These are phyloP conservation scores for Gonium pectorale DNA, from an alignment of 139 green algal genomes.

Conservation along the genomic window DNA sequence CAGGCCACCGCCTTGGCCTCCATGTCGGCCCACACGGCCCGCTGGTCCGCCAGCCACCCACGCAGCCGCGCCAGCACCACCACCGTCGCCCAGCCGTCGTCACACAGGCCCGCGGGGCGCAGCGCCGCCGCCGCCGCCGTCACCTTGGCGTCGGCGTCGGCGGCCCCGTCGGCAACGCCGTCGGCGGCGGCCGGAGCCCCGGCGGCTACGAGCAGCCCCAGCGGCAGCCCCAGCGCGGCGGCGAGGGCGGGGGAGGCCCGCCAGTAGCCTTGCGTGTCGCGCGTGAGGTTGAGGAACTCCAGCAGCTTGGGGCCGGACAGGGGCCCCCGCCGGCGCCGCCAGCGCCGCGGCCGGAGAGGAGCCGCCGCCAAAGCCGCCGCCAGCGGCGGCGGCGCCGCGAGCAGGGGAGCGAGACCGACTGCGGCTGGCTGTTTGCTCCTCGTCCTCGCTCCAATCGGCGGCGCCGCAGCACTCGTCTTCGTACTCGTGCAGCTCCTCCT, in stretches of 20 bases:
- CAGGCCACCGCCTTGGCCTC: slow-evolving; percentile 40
- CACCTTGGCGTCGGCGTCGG: too few relatives aligned
- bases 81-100: slow-evolving; percentile 21
- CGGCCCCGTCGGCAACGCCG: background rate
- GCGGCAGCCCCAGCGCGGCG: background rate
- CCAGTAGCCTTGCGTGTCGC: slow-evolving; percentile 23
- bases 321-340: background rate
- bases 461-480: background rate
- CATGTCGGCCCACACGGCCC: slow-evolving; percentile 31
- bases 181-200: background rate
- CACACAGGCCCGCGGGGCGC: background rate
- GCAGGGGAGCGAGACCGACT: too few relatives aligned
- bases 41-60: background rate
- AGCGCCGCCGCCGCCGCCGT: background rate
- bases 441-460: background rate
- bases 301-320: background rate
- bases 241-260: background rate
- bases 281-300: slow-evolving; percentile 6
- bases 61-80: slow-evolving; percentile 26
- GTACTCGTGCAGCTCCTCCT: background rate
- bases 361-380: too few relatives aligned
- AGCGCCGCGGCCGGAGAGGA: background rate
- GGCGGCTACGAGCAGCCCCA: background rate
- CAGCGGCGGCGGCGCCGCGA: too few relatives aligned
- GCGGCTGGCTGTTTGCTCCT: background rate